These are phyloP conservation scores for Chernovozyma aurita DNA, from an alignment of 1,139 yeast genomes.

Conservation along the genomic window DNA sequence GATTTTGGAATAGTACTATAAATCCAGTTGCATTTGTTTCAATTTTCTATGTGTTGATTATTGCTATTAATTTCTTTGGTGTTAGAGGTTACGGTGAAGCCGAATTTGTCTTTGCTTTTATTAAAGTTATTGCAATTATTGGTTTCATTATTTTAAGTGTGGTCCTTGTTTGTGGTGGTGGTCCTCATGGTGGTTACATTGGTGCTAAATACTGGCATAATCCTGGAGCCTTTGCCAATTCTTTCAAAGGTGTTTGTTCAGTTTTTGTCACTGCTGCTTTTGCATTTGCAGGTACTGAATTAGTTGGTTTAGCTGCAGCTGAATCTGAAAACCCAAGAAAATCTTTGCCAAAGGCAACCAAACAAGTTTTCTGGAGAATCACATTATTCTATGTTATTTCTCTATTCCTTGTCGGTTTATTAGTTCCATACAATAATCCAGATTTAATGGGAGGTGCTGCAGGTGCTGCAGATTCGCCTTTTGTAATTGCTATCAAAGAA, in stretches of 20 bases:
- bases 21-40: conserved; percentile 30
- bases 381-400: conserved; percentile 27
- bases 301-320: conserved; percentile 34
- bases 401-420: conserved; percentile 27
- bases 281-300: conserved; percentile 23
- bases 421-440: conserved; percentile 25
- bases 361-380: conserved; percentile 33
- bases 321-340: conserved; percentile 31
- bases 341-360: conserved; percentile 30
- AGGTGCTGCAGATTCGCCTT: conserved; percentile 33
- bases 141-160: conserved; percentile 26
- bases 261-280: conserved; percentile 23
- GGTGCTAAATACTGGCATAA: conserved; percentile 31
- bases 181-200: conserved; percentile 24
- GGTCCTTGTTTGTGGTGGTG: conserved; percentile 29
- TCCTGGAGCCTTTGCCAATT: conserved; percentile 31
- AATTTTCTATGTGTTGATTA: conserved; percentile 26
- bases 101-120: conserved; percentile 25
- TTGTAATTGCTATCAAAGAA: conserved; percentile 35
- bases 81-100: conserved; percentile 36
- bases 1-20: conserved; percentile 23
- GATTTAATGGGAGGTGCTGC: conserved; percentile 13
- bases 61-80: conserved; percentile 29
- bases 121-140: conserved; percentile 28
- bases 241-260: conserved; percentile 21